Evolutionary conservation across 768 basidiomycete species (phyloP).

Genomic region (Krasilnikovozyma curviuscula): DNA sequence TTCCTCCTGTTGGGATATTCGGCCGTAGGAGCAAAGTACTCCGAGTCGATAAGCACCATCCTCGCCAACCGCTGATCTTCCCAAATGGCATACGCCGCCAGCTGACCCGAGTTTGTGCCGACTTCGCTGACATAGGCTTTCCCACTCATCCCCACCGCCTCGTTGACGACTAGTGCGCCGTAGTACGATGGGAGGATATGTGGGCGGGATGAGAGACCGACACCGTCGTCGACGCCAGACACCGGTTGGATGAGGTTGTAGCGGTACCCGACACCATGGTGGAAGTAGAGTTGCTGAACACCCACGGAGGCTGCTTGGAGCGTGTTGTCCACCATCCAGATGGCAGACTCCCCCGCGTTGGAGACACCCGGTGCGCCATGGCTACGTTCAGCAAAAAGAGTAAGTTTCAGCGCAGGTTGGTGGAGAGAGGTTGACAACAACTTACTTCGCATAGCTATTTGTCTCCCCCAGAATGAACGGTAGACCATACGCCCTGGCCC

Average conservation of each 20-base stretch:
- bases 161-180: conserved; percentile 12
- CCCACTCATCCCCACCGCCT: conserved; percentile 13
- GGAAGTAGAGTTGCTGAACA: conserved; percentile 13
- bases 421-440: background rate
- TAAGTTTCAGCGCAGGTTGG: no score
- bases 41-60: no score
- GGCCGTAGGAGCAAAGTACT: no score
- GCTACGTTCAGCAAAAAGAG: no score
- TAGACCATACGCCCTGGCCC: background rate
- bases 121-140: background rate
- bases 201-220: no score
- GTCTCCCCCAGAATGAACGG: conserved; percentile 1
- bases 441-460: no score
- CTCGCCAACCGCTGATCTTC: no score
- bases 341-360: conserved; percentile 15
- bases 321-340: conserved; percentile 14
- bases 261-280: conserved; percentile 11
- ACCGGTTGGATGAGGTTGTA: conserved; percentile 13
- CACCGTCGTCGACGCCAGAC: conserved; percentile 11
- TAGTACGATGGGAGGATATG: conserved; percentile 14
- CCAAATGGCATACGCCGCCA: background rate
- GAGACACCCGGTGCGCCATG: conserved; percentile 12
- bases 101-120: background rate
- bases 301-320: conserved; percentile 13
- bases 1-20: no score